Evolutionary conservation across 805 yeast species (phyloP), one percentile per base, ranked within the genome.

Genomic region (Nakazawaea holstii): DNA sequence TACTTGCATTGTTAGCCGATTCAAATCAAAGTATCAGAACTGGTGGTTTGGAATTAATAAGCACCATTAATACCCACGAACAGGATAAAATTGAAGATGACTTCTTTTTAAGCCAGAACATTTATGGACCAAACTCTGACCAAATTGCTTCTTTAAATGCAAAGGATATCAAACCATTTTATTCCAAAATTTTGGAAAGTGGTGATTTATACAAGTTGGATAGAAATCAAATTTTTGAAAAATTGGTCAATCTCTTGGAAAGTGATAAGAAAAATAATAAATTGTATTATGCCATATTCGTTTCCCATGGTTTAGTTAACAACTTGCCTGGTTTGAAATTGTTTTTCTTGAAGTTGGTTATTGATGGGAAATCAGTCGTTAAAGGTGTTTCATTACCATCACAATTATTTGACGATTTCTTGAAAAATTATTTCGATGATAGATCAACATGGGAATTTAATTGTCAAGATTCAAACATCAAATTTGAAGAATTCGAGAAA

Each of bases 131-230:
- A 8, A 55, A 69, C 10, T 69, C 77, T 2, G 56, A 67, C 10
- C 66, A 70, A 14, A 62, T 85, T 43, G 77, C 84, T 26, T 68
- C 82, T 46, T 70, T 87, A 26, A 66, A 83, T 20, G 84, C 89
- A 33, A 76, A 76, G 40, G 96, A 89, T 59, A 79, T 80, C n/a
- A 63, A 62, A 17, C 47, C 55, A 1, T 64, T 87, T 53, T 49
- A 78, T 13, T 57, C 61, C 13, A 63, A 64, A 7, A 57, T 81
- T 38, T 51, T 67, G 49, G 66, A 69, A 27, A 53, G 62, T 48
- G 55, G 59, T 33, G 61, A 67, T 8, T 80, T 76, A 48, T 70
- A 76, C 46, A 64, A 69, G 17, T 61, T 81, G 52, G 90, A 83
- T 53, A 64, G 65, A 31, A 61, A 67, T 26, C 80, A 77, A 55